Evolutionary conservation across 345 rosid species (phyloP).

Genomic region (Eucalyptus sp.): DNA sequence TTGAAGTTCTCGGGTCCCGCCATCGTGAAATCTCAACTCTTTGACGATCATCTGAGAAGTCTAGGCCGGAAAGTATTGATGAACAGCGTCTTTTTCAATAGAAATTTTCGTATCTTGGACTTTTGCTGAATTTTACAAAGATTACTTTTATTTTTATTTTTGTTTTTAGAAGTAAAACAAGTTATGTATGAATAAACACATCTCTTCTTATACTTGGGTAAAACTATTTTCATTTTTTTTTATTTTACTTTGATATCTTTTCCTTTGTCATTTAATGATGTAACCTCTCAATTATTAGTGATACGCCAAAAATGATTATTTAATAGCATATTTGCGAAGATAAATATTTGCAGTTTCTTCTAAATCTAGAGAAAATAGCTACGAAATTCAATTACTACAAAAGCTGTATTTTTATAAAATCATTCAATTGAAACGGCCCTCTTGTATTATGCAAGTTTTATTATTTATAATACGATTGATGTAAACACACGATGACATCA

Average conservation of each 20-base stretch:
- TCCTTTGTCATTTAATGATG: background rate
- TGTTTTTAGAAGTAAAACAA: background rate
- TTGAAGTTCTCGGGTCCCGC: background rate
- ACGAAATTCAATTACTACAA: background rate
- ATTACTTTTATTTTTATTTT: background rate
- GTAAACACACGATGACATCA: background rate
- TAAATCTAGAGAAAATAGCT: background rate
- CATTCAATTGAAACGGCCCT: background rate
- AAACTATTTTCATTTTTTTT: background rate
- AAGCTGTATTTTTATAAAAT: background rate
- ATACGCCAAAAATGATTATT: background rate
- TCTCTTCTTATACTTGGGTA: background rate
- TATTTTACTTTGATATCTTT: background rate
- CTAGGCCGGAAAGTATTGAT: background rate
- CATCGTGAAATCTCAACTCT: background rate
- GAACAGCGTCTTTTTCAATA: background rate
- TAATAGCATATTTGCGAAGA: background rate
- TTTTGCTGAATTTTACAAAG: background rate
- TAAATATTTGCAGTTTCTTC: background rate
- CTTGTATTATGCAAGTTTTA: background rate
- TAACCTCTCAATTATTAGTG: background rate
- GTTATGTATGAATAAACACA: background rate
- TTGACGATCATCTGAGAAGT: background rate
- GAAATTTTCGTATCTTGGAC: background rate
- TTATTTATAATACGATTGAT: background rate